Evolutionary conservation across 2,329 filamentous ascomycete genomes (phyloP).

Genomic region (Aspergillus neoniger): DNA sequence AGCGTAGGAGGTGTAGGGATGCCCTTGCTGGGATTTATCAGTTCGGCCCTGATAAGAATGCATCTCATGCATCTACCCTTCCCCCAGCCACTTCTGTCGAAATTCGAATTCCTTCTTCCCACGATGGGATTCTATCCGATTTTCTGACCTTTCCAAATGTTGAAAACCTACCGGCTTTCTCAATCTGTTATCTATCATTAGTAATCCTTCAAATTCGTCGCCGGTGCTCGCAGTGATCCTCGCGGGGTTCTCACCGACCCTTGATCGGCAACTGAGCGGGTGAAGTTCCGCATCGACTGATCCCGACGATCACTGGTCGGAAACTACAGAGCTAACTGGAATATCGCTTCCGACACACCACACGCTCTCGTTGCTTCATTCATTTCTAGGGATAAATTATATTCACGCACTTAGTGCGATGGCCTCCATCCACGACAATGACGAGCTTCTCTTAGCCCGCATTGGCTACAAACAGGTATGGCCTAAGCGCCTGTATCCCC

Average conservation of each 20-base stretch:
- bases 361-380: not conserved
- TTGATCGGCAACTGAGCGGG: conserved; percentile 6
- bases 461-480: conserved; percentile 65
- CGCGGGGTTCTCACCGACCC: conserved; percentile 18
- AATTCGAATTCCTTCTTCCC: too few relatives aligned
- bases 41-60: too few relatives aligned
- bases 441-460: conserved; percentile 60
- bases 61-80: too few relatives aligned
- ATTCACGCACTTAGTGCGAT: conserved; percentile 23
- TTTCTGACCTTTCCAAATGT: too few relatives aligned
- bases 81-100: too few relatives aligned
- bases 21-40: too few relatives aligned
- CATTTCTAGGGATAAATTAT: not conserved
- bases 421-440: conserved; percentile 55
- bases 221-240: not conserved
- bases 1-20: too few relatives aligned
- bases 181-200: too few relatives aligned
- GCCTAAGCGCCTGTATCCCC: not conserved
- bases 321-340: not conserved
- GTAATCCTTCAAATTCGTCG: not conserved
- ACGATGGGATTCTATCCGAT: too few relatives aligned
- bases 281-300: not conserved
- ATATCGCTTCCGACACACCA: not conserved
- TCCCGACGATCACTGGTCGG: not conserved
- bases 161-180: too few relatives aligned